Base-by-base conservation (phyloP, 495 filamentous ascomycete genomes). In the Beverwykella pulmonaria region DNA sequence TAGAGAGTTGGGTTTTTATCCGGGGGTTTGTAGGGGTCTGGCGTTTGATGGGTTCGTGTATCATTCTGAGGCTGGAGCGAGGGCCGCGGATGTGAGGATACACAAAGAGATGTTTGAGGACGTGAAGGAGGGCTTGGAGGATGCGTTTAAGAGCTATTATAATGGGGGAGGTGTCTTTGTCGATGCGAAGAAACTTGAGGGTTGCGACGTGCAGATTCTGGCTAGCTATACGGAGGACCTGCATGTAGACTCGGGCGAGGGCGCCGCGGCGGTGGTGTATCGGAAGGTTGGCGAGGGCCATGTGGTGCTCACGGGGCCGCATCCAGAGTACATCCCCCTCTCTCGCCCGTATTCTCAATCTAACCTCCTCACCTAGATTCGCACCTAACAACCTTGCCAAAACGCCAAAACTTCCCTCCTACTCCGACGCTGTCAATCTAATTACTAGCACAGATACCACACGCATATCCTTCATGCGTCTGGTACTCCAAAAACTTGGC, bases 151-250 rank as follows among this genome's bases (percentile, higher is more conserved):
- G 48, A 88, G 85, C 12, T 98, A 98, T 73, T 96, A 93, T 75
- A 98, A 98, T 76, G 94, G 94, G 2, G 94, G 94, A 1, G 93
- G 95, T 10, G 87, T 95, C n/a, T 98, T 97, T 80, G 89, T 95
- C 10, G 87, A 94, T 78, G 89, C 90, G 19, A 81, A 82, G 1
- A 81, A 82, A 50, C 82, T 83, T 59, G 79, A 80, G 34, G 83
- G 86, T 44, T 75, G 80, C 67, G 88, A 87, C 1, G 85, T 97
- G 10, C 87, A 97, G 75, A 82, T 97, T 7, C 79, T 98, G 23
- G 93, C 94, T 15, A 89, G 83, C 66, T 98, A 92, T 74, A 84
- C 82, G 0, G 88, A 90, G 50, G 79, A 87, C 7, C 75, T 97
- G n/a, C 85, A 88, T 66, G 90, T 96, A 20, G 86, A 93, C 58